Conservation (phyloP, 306 rosid species). For the Prunus fruticosa region DNA sequence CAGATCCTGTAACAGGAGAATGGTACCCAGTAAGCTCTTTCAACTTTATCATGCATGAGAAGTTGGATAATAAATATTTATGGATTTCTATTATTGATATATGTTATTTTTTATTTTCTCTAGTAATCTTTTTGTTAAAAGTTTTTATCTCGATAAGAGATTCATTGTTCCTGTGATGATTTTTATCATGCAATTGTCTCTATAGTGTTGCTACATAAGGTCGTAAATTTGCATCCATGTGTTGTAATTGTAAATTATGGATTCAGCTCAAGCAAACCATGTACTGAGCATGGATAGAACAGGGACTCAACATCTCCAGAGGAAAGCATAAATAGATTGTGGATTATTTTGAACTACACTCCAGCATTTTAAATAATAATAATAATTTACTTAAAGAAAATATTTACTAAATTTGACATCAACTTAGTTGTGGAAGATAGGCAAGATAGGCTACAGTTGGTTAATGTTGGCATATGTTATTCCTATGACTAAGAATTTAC, state of each 20-base stretch:
- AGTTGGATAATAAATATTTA: background rate
- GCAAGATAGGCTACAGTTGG: background rate
- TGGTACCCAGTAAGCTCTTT: conserved; percentile 76
- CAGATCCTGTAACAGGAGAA: conserved; percentile 63
- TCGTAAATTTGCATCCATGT: background rate
- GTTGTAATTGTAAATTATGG: background rate
- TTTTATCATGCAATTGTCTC: background rate
- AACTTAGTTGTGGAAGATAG: background rate
- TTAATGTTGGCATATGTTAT: background rate
- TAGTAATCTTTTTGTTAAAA: background rate
- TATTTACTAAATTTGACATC: background rate
- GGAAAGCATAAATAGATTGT: conserved; percentile 6
- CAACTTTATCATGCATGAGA: conserved; percentile 3
- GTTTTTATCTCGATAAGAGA: background rate
- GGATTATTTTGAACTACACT: background rate
- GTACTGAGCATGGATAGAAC: background rate
- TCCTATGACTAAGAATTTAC: background rate
- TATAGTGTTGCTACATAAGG: background rate
- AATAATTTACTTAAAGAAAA: background rate
- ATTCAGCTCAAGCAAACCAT: background rate
- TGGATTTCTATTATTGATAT: background rate
- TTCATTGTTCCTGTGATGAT: background rate
- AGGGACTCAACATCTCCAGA: background rate
- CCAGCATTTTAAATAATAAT: background rate
- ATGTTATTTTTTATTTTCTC: background rate